A percentile compares a stretch with the other conserved stretches of the same genome.
phyloP scores from a whole-genome alignment of 1,139 yeast genomes.

The Kurtzmaniella quercitrusa region DNA sequence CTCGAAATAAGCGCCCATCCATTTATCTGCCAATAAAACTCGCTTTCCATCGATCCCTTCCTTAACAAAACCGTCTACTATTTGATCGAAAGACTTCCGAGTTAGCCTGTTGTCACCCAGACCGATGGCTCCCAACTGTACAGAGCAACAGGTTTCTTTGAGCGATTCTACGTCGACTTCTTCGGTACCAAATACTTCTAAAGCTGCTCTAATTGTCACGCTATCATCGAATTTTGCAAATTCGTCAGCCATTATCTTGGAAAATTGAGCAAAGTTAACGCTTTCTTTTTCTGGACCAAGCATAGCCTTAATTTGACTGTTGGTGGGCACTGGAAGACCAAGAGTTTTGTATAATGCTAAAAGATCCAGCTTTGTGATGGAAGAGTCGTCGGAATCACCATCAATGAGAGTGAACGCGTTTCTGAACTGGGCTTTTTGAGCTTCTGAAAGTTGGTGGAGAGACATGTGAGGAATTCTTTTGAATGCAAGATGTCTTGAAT shows the following conservation, averaged over 20 bases:
- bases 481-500: no score
- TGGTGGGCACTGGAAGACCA: conserved; percentile 40
- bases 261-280: conserved; percentile 68
- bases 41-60: conserved; percentile 56
- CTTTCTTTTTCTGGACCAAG: conserved; percentile 31
- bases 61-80: conserved; percentile 54
- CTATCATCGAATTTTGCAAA: conserved; percentile 57
- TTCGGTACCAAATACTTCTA: conserved; percentile 52
- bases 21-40: conserved; percentile 52
- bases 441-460: conserved; percentile 23
- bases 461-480: neutral
- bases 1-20: conserved; percentile 54
- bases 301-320: conserved; percentile 47
- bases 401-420: conserved; percentile 66
- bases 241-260: conserved; percentile 63
- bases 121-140: conserved; percentile 40
- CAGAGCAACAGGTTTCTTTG: conserved; percentile 46
- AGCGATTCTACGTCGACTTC: conserved; percentile 51
- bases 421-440: conserved; percentile 41
- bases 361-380: conserved; percentile 58
- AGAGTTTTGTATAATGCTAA: conserved; percentile 49
- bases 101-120: conserved; percentile 50
- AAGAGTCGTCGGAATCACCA: conserved; percentile 72
- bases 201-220: conserved; percentile 58
- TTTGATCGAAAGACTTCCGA: conserved; percentile 46